Base-by-base conservation (phyloP, 768 basidiomycete genomes). In the Myochromella boudieri region DNA sequence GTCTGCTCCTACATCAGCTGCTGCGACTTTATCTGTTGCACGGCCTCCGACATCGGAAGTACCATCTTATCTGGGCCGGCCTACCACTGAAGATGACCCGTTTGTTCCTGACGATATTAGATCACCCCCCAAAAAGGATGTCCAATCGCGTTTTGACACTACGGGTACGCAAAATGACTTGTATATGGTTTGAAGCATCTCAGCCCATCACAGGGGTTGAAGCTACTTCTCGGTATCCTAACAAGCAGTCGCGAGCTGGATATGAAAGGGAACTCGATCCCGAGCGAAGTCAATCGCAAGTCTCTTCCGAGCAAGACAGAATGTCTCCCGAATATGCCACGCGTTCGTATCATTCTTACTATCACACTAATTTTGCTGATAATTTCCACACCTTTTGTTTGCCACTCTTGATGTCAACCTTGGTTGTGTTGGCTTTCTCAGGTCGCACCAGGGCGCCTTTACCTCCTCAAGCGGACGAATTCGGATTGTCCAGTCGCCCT, bases 401-500 rank as follows among this genome's bases (percentile, higher is more conserved):
- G n/a, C n/a, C n/a, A n/a, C n/a, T n/a, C n/a, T n/a, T n/a, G n/a
- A n/a, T n/a, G n/a, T n/a, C n/a, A n/a, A n/a, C n/a, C n/a, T n/a
- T n/a, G n/a, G n/a, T n/a, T n/a, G n/a, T n/a, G n/a, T n/a, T 18
- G 38, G 45, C 20, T 46, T 39, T 52, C 41, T 60, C n/a, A 72
- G 68, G 64, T 60, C 72, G 66, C 12, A 70, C 63, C 51, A 65
- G 77, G 42, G 57, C 51, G 1, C 77, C 76, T 0, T 61, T 80
- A 9, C 75, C 76, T 2, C 70, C 76, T 9, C 77, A 80, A 57
- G 52, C 56, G 4, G 57, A 62, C 15, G 65, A 67, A 6, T 78
- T 73, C 12, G 66, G 66, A 41, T 53, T 52, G 21, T 33, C 49
- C 2, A 44, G 25, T 37, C 48, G 38, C 37, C 53, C 51, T 37